Base-by-base conservation (phyloP, 129 eudicot species). In the Ambrosia artemisiifolia region DNA sequence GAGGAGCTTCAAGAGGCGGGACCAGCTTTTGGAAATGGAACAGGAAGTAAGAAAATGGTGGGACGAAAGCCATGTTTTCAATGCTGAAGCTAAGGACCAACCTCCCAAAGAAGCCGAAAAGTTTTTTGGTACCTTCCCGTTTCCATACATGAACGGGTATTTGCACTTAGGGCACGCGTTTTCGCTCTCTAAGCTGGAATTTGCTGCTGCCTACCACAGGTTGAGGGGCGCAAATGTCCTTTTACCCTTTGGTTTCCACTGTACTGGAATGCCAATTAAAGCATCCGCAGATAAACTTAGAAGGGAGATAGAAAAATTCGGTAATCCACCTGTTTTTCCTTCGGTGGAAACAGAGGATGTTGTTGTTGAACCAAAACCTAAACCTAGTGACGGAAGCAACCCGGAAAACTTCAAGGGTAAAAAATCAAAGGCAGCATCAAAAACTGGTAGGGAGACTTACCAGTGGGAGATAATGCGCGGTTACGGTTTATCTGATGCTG, bases 401-500 rank as follows among this genome's bases (percentile, higher is more conserved):
- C 86, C 85, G 0, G 87, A 82, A 30, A 83, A 88, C n/a, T 91
- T 88, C 54, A 91, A 91, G 85, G 92, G 95, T 0, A 91, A 91
- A 77, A 91, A 91, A 71, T 88, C 95, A 7, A 91, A 91, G 78
- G 92, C 83, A 11, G 83, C 85, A 5, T 86, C 95, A 0, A 91
- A 91, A 70, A 16, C 88, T 10, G 95, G 95, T 32, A 80, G 71
- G 34, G 84, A 88, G 57, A 83, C 83, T 70, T 91, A 85, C 67
- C 97, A 88, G 59, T 91, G 97, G 97, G 95, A 91, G 82, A 91
- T 91, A 34, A 91, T 91, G 97, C 83, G 83, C 42, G 85, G 95
- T 74, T 91, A 83, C 24, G 97, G 92, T 64, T 82, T 91, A 55
- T 71, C 95, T 16, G 97, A 91, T 63, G 85, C 78, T 50, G 97